phyloP scores from a whole-genome alignment of 352 stramenopile genomes.

The Phytophthora chlamydospora region DNA sequence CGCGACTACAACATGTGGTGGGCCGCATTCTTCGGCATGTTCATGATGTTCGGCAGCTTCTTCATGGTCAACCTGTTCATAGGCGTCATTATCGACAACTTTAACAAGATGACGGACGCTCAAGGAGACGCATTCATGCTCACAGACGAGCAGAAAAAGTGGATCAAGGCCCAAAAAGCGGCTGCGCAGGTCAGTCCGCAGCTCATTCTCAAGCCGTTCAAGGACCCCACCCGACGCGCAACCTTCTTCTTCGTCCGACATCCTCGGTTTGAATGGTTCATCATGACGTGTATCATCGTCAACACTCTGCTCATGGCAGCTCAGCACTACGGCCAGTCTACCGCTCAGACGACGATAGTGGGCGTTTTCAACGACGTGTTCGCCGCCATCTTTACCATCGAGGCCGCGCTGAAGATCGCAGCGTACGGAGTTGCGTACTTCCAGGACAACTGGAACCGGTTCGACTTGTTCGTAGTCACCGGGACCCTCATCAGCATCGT shows the following conservation, averaged over 20 bases:
- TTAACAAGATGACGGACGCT: constrained; percentile 87
- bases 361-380: constrained; percentile 84
- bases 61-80: constrained; percentile 95
- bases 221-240: constrained; percentile 45
- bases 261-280: constrained; percentile 79
- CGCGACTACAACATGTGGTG: constrained; percentile 77
- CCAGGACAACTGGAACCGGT: constrained; percentile 83
- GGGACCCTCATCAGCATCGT: constrained; percentile 65
- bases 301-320: constrained; percentile 88
- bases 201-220: constrained; percentile 56
- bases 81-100: constrained; percentile 94
- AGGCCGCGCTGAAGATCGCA: constrained; percentile 89
- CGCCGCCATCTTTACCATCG: constrained; percentile 85
- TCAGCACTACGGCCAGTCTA: constrained; percentile 79
- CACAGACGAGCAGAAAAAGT: constrained; percentile 89
- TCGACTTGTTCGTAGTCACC: constrained; percentile 84
- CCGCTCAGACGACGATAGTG: constrained; percentile 52
- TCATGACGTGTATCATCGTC: constrained; percentile 85
- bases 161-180: constrained; percentile 79
- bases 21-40: constrained; percentile 86
- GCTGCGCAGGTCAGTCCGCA: constrained; percentile 61
- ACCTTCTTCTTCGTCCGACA: constrained; percentile 75
- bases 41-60: constrained; percentile 92
- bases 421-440: constrained; percentile 84
- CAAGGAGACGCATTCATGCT: constrained; percentile 74